Base-by-base conservation (phyloP, 768 basidiomycete species). In the Kwoniella sp. region DNA sequence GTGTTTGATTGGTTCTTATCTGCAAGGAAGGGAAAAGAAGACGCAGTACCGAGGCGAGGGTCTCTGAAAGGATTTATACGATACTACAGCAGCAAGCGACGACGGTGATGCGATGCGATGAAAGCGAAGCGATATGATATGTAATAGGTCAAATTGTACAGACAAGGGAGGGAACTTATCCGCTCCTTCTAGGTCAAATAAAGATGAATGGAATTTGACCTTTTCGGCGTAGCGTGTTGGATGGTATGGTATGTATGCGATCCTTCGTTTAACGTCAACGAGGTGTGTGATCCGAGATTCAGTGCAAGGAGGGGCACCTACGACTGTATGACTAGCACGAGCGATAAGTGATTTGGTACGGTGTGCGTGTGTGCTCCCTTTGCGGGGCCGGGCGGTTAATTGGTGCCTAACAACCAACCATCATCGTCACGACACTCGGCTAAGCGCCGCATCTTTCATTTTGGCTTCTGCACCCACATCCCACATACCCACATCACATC, bases 1-100 rank as follows among this genome's bases (percentile, higher is more conserved):
- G 28, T 54, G 52, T 5, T 29, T 29, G 25, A 8, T 5, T 50
- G 11, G 17, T 55, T 34, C 54, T 55, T 55, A 55, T 45, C 22
- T 30, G 23, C 22, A 12, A 34, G 9, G 34, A 58, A 29, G 45
- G 23, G 20, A 34, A 58, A 58, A 48, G 26, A 26, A 55, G 31
- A 55, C 29, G 25, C 22, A 53, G 51, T 53, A 12, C 4, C 4
- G 23, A 20, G 51, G 51, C 12, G 17, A 23, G 30, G 28, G 37
- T 22, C 4, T 11, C 31, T 37, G 29, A 57, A 45, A 57, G 34
- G 56, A 23, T 20, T 56, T 56, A 57, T 57, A 38, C 41, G 41
- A 17, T 17, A 11, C 5, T 37, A 37, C n/a, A n/a, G n/a, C n/a
- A n/a, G 5, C 34, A 37, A 37, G 34, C 34, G 34, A 37, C 34